Conservation (phyloP, 257 asterid genomes). For the Mentha longifolia region DNA sequence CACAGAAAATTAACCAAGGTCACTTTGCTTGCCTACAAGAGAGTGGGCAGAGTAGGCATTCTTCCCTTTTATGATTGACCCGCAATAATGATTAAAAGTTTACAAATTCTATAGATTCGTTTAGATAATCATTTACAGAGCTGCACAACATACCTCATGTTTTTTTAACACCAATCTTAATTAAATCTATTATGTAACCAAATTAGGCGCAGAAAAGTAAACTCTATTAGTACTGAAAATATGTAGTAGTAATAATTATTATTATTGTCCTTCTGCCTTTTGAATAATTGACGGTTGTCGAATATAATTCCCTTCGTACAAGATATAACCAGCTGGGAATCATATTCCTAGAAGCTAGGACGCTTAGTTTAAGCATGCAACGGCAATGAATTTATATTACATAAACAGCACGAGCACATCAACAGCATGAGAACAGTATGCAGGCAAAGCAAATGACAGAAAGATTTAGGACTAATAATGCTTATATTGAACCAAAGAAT, state of each 20-base stretch:
- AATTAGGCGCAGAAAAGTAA: neutral
- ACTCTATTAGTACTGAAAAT: neutral
- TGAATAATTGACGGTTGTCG: slow-evolving; percentile 7
- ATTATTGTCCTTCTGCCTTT: neutral
- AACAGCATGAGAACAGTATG: neutral
- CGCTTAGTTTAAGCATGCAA: neutral
- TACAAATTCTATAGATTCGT: slow-evolving; percentile 17
- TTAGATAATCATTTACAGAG: neutral
- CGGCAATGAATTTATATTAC: slow-evolving; percentile 8
- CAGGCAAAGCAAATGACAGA: neutral
- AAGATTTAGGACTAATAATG: slow-evolving; percentile 21
- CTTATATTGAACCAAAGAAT: slow-evolving; percentile 15
- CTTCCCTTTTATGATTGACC: slow-evolving; percentile 14
- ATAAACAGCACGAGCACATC: slow-evolving; percentile 25
- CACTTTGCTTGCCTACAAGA: neutral
- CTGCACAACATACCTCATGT: neutral
- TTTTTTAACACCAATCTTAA: neutral
- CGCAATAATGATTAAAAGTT: neutral
- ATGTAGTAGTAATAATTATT: slow-evolving; percentile 17
- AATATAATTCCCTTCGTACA: neutral
- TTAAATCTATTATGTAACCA: neutral
- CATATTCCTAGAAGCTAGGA: neutral
- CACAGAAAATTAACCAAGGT: slow-evolving; percentile 16
- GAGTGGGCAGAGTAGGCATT: slow-evolving; percentile 2
- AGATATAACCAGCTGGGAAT: slow-evolving; percentile 1